These are phyloP conservation scores for Mollisia scopiformis DNA, from an alignment of 2,329 filamentous ascomycete species.

Conservation along the genomic window DNA sequence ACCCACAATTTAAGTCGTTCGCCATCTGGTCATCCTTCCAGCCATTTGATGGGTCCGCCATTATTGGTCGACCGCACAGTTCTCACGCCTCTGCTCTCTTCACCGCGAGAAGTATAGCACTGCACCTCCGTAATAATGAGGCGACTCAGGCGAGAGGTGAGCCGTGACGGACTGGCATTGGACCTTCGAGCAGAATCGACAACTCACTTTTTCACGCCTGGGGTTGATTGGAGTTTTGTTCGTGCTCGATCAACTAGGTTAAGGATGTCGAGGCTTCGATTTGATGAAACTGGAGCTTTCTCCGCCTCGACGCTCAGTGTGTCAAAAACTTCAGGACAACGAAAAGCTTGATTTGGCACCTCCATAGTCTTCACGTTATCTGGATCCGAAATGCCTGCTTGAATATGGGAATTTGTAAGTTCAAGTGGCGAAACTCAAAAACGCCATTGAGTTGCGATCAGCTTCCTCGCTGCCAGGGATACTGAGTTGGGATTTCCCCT, in stretches of 20 bases:
- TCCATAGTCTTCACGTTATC: not conserved
- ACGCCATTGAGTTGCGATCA: not conserved
- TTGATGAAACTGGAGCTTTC: not conserved
- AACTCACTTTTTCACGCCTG: not conserved
- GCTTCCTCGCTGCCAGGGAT: not conserved
- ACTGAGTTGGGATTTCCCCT: not conserved
- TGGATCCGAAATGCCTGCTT: not conserved
- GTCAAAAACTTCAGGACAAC: not conserved
- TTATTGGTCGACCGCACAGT: not conserved
- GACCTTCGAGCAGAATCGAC: not conserved
- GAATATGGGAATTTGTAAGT: not conserved
- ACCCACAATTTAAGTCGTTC: not conserved
- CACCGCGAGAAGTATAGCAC: no score
- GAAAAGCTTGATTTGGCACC: not conserved
- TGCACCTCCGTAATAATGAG: no score
- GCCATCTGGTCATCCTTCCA: not conserved
- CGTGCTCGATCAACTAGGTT: not conserved
- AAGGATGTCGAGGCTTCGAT: not conserved
- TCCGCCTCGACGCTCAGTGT: not conserved
- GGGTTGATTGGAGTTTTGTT: no score
- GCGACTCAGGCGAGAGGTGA: conserved; percentile 7
- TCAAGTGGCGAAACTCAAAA: not conserved
- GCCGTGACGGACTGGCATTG: not conserved
- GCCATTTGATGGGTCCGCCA: not conserved
- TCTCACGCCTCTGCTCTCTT: not conserved